These are phyloP conservation scores for Raffaelea albimanens DNA, from an alignment of 2,329 filamentous ascomycete genomes.

Conservation along the genomic window DNA sequence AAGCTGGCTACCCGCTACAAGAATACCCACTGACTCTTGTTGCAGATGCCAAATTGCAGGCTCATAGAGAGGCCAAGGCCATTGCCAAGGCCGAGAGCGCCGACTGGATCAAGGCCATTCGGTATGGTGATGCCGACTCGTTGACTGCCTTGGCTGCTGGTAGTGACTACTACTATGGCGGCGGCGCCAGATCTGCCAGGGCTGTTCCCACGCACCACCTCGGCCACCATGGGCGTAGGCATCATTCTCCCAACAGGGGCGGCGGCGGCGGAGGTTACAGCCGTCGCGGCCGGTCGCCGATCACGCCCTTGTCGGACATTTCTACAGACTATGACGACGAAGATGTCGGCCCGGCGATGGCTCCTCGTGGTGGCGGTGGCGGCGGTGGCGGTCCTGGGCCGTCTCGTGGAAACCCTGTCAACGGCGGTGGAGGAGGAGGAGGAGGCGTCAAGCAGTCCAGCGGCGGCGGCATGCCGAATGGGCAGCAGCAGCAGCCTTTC, in stretches of 20 bases:
- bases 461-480: not conserved
- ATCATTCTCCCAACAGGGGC: not conserved
- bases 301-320: not conserved
- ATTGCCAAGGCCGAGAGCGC: not conserved
- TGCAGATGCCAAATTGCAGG: slow-evolving; percentile 1
- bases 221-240: too few species aligned
- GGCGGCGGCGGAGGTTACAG: not conserved
- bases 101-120: not conserved
- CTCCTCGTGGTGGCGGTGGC: not conserved
- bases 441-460: not conserved
- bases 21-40: not conserved
- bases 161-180: too few species aligned
- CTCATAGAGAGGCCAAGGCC: not conserved
- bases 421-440: not conserved
- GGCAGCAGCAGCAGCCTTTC: not conserved
- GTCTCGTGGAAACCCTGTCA: not conserved
- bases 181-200: too few species aligned
- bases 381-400: not conserved
- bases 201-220: too few species aligned
- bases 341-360: too few species aligned
- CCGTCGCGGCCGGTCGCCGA: not conserved
- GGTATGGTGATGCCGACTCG: not conserved
- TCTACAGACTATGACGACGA: not conserved
- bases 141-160: too few species aligned
- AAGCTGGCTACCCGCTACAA: not conserved